Percentiles rank a stretch among this genome's conserved stretches.
phyloP scores from a whole-genome alignment of 345 rosid species.

The Populus ilicifolia region DNA sequence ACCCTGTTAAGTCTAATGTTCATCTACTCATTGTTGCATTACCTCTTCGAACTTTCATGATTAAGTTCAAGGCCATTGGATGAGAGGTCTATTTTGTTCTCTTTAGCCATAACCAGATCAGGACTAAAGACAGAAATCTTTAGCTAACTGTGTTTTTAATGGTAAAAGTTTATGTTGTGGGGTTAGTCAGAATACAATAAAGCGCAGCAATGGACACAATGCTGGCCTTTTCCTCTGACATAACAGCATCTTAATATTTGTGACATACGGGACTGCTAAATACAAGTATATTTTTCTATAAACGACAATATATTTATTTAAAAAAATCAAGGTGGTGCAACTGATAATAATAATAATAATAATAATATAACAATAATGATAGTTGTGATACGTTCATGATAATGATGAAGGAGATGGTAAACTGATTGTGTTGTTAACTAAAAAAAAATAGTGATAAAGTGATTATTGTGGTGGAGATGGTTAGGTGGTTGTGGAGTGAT shows the following conservation, averaged over 20 bases:
- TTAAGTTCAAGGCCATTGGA: not conserved
- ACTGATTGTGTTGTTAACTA: too few relatives aligned
- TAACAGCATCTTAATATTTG: not conserved
- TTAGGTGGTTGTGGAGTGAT: too few relatives aligned
- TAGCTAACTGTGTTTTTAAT: not conserved
- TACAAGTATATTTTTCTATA: too few relatives aligned
- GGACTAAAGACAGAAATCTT: not conserved
- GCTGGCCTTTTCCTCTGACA: not conserved
- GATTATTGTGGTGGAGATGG: too few relatives aligned
- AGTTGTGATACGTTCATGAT: too few relatives aligned
- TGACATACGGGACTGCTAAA: too few relatives aligned
- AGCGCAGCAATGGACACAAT: not conserved
- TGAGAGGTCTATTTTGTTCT: not conserved
- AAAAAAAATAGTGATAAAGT: too few relatives aligned
- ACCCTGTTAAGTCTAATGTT: not conserved
- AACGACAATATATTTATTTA: too few relatives aligned
- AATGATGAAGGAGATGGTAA: too few relatives aligned
- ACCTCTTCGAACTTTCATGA: not conserved
- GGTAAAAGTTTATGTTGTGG: not conserved
- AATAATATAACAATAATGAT: too few relatives aligned
- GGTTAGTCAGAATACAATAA: not conserved
- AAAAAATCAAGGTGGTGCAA: too few relatives aligned
- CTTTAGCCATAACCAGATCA: not conserved
- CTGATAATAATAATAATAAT: too few relatives aligned
- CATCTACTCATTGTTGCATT: not conserved